A percentile compares a stretch with the other conserved stretches of the same genome.
These are phyloP conservation scores for Fusarium annulatum DNA, from an alignment of 2,329 filamentous ascomycete genomes.

Conservation along the genomic window DNA sequence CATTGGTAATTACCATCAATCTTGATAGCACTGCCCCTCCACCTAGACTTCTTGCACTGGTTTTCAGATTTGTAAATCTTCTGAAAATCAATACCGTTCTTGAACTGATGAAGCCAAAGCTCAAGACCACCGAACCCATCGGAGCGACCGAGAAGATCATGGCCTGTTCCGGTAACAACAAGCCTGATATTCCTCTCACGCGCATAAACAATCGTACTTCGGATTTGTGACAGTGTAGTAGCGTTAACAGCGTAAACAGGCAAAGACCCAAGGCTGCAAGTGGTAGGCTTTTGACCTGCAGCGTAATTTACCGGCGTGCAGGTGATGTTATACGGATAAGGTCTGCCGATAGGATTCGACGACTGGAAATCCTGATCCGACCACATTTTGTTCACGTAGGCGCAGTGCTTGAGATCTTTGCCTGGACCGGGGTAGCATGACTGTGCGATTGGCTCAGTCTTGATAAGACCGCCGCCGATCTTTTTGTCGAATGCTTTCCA, in stretches of 20 bases:
- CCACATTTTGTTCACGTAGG: conserved; percentile 32
- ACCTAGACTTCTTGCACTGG: conserved; percentile 1
- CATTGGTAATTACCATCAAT: conserved; percentile 30
- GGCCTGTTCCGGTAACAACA: conserved; percentile 26
- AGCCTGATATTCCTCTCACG: conserved; percentile 7
- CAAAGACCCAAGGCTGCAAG: conserved; percentile 22
- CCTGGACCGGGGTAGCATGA: conserved; percentile 29
- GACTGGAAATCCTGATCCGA: conserved; percentile 34
- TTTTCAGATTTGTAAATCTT: conserved; percentile 3
- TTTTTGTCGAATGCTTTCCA: conserved; percentile 8
- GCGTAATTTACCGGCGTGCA: conserved; percentile 26
- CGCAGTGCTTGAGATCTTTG: conserved; percentile 20
- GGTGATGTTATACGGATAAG: conserved; percentile 36
- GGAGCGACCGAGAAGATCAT: conserved; percentile 28
- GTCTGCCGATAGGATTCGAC: conserved; percentile 28
- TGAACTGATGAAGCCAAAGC: conserved; percentile 30
- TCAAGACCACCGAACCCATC: conserved; percentile 30
- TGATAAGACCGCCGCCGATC: conserved; percentile 16
- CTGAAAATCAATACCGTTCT: conserved; percentile 8
- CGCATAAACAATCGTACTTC: conserved; percentile 5
- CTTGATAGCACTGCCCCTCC: conserved; percentile 19
- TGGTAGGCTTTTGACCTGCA: conserved; percentile 13
- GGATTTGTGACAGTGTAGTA: conserved; percentile 12
- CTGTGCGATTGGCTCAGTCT: conserved; percentile 25
- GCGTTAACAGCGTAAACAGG: conserved; percentile 28